Conservation (phyloP, 2,329 filamentous ascomycete genomes). For the Apiospora marii region DNA sequence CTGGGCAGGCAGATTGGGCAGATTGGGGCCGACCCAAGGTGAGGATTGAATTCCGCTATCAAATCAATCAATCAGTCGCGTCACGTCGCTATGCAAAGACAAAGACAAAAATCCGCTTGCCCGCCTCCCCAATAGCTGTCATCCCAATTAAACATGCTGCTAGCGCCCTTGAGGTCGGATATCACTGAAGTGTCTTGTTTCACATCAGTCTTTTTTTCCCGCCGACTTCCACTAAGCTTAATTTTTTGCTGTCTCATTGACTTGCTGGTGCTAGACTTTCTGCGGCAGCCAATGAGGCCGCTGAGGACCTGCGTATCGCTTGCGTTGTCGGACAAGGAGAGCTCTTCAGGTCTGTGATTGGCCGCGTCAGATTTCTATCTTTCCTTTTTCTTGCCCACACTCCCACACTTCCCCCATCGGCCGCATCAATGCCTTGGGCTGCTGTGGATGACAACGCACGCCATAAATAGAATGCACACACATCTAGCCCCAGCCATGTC, state of each 20-base stretch:
- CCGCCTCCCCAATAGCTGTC: background rate
- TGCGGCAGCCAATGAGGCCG: conserved; percentile 34
- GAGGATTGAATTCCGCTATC: background rate
- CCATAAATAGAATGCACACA: conserved; percentile 37
- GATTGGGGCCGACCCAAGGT: background rate
- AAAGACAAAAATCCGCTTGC: no score
- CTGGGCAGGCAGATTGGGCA: background rate
- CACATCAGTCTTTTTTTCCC: conserved; percentile 20
- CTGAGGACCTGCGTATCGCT: conserved; percentile 34
- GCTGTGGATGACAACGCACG: conserved; percentile 28
- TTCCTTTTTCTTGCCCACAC: background rate
- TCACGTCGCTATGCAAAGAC: background rate
- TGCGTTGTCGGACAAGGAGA: conserved; percentile 31
- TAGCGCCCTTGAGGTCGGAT: conserved; percentile 24
- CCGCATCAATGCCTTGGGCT: conserved; percentile 9
- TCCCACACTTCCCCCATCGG: background rate
- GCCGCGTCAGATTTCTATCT: conserved; percentile 31
- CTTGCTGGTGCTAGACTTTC: conserved; percentile 13
- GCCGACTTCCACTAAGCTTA: conserved; percentile 23
- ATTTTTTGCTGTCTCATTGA: background rate
- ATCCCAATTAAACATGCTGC: conserved; percentile 20
- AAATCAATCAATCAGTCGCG: background rate
- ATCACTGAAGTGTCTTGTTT: conserved; percentile 25
- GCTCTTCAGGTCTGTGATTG: conserved; percentile 34
- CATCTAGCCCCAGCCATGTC: conserved; percentile 10